Evolutionary conservation across 2,329 filamentous ascomycete genomes (phyloP).

Genomic region (Sporothrix dimorphospora): DNA sequence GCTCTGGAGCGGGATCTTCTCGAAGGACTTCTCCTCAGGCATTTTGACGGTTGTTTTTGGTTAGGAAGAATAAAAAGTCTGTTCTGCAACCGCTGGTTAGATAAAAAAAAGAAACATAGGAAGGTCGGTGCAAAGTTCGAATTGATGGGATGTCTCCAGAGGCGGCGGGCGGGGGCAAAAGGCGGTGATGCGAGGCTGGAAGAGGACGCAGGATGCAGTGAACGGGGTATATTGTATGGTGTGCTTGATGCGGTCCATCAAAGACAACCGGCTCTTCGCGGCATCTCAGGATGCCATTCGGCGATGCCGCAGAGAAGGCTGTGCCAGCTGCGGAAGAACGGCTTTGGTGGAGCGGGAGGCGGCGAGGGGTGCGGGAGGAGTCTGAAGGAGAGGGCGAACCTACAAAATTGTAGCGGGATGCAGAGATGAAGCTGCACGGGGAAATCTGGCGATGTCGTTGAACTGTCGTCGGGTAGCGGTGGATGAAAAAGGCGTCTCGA

Average conservation of each 20-base stretch:
- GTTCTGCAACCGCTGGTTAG: not conserved
- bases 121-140: not conserved
- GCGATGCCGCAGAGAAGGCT: constrained; percentile 12
- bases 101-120: not conserved
- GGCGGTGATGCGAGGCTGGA: not conserved
- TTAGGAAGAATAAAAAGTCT: not conserved
- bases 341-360: not conserved
- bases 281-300: not conserved
- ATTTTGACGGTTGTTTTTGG: constrained; percentile 34
- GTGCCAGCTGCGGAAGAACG: not conserved
- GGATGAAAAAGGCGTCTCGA: not conserved
- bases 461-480: not conserved
- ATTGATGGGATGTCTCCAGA: not conserved
- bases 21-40: constrained; percentile 37
- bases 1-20: constrained; percentile 55
- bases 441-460: not conserved
- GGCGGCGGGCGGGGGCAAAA: not conserved
- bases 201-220: not conserved
- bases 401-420: not conserved
- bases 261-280: not conserved
- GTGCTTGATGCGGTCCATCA: not conserved
- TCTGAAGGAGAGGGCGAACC: not conserved
- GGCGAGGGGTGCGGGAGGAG: not conserved
- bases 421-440: not conserved
- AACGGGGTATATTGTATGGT: too few species aligned